Conservation (phyloP, 257 asterid species). For the Ballota nigra region DNA sequence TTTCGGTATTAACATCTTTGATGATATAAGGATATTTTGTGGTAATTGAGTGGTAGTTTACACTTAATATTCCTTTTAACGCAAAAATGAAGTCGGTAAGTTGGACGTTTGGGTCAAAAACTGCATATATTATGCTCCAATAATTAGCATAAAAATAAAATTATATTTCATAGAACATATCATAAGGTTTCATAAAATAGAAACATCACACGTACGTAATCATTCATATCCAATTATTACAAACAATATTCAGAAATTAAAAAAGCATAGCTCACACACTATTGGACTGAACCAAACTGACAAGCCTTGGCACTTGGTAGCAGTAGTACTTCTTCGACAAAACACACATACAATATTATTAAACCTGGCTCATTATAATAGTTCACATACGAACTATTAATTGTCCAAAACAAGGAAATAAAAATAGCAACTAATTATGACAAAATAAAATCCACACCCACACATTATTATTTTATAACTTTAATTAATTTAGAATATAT, state of each 20-base stretch:
- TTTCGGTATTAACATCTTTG: no score
- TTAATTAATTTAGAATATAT: slow-evolving; percentile 12
- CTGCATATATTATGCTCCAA: not conserved
- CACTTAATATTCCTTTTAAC: no score
- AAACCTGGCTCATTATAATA: not conserved
- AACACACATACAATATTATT: not conserved
- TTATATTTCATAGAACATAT: not conserved
- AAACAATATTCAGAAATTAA: slow-evolving; percentile 3
- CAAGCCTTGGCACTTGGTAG: no score
- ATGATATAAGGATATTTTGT: not conserved
- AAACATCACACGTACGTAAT: not conserved
- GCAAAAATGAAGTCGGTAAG: no score
- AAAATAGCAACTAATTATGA: not conserved
- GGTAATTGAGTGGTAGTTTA: not conserved
- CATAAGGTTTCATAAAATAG: not conserved
- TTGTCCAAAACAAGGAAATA: slow-evolving; percentile 6
- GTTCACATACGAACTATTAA: not conserved
- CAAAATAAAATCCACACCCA: slow-evolving; percentile 1
- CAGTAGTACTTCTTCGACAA: not conserved
- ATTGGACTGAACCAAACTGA: no score
- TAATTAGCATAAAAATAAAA: no score
- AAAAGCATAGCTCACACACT: not conserved
- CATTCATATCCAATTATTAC: not conserved
- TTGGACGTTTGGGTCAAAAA: not conserved
- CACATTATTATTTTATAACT: not conserved